phyloP scores from a whole-genome alignment of 129 eudicot genomes.

The Tagetes erecta region DNA sequence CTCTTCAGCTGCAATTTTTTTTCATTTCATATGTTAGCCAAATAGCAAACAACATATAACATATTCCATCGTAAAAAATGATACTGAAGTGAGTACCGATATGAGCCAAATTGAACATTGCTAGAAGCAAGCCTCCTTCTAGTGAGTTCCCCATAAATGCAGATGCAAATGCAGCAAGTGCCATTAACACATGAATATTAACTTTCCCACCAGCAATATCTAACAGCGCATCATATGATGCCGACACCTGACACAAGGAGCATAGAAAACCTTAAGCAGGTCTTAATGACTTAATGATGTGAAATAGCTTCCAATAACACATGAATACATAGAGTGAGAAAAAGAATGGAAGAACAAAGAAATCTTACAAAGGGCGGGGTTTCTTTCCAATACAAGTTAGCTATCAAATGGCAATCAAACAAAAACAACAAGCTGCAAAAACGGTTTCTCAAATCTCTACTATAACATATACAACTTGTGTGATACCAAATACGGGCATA shows the following conservation, averaged over 20 bases:
- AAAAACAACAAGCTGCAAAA: neutral
- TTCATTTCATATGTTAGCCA: conserved; percentile 17
- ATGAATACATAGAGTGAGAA: neutral
- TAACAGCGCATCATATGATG: conserved; percentile 75
- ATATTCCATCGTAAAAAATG: neutral
- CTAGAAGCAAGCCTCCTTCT: conserved; percentile 97
- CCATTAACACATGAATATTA: conserved; percentile 98
- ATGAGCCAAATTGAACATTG: conserved; percentile 98
- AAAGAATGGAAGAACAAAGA: neutral
- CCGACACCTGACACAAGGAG: conserved; percentile 61
- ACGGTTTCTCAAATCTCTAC: neutral
- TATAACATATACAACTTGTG: neutral
- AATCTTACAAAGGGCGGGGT: neutral
- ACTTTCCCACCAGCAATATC: conserved; percentile 87
- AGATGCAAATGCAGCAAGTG: conserved; percentile 98
- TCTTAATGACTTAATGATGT: neutral
- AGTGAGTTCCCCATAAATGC: conserved; percentile 91
- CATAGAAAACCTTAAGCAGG: neutral
- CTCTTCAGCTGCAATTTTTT: conserved; percentile 73
- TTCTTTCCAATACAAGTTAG: neutral
- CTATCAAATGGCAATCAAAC: neutral
- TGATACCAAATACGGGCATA: neutral
- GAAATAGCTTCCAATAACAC: neutral
- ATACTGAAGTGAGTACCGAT: conserved; percentile 50
- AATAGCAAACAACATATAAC: neutral